These are phyloP conservation scores for Xylaria sp. DNA, from an alignment of 2,329 filamentous ascomycete species.

Conservation along the genomic window DNA sequence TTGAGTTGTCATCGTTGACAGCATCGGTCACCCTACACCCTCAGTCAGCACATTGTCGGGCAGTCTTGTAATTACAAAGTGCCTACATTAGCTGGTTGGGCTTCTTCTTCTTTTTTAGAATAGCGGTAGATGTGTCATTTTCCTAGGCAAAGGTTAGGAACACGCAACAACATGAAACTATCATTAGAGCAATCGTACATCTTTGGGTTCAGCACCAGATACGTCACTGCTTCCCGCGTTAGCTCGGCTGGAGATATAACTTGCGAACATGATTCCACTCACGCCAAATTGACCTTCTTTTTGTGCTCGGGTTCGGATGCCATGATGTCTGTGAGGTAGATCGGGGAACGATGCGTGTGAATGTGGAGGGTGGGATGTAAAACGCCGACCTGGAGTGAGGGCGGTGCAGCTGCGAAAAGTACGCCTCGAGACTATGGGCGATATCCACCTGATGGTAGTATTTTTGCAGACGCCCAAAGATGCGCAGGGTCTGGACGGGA, in stretches of 20 bases:
- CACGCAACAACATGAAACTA: conserved; percentile 30
- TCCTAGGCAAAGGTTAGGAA: conserved; percentile 62
- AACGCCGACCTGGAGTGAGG: not conserved
- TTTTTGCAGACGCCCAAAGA: not conserved
- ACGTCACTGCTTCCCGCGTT: conserved; percentile 72
- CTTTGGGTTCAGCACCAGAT: conserved; percentile 87
- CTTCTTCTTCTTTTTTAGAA: conserved; percentile 99
- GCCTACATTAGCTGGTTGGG: conserved; percentile 93
- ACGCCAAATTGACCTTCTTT: conserved; percentile 87
- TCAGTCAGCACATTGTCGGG: conserved; percentile 31
- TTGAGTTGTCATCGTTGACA: conserved; percentile 99
- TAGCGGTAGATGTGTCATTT: conserved; percentile 93
- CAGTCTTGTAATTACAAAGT: not conserved
- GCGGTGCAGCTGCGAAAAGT: conserved; percentile 5
- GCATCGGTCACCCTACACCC: conserved; percentile 89
- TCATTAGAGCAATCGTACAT: conserved; percentile 64
- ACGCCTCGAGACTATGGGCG: conserved; percentile 3
- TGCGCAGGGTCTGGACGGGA: conserved; percentile 18
- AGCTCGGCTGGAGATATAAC: conserved; percentile 46
- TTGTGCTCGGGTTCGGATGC: conserved; percentile 77
- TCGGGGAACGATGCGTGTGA: conserved; percentile 10
- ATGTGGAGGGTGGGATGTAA: conserved; percentile 7
- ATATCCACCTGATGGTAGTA: conserved; percentile 23
- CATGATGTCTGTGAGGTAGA: conserved; percentile 65
- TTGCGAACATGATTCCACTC: conserved; percentile 53